phyloP scores from a whole-genome alignment of 2,329 filamentous ascomycete genomes.

The Chrysoporthe austroafricana region DNA sequence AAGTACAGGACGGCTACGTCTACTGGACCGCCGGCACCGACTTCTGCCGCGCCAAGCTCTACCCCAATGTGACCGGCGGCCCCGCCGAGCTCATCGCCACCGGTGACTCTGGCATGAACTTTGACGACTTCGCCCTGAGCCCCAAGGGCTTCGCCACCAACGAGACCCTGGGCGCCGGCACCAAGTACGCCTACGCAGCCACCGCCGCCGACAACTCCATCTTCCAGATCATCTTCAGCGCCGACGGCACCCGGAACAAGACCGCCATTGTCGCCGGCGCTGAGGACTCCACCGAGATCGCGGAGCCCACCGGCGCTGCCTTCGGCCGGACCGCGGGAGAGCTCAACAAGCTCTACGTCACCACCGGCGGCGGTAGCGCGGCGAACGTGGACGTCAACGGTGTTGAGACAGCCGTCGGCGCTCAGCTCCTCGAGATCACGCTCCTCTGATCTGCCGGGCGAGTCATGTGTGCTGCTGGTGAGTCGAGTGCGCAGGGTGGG shows the following conservation, averaged over 20 bases:
- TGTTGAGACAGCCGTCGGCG: not conserved
- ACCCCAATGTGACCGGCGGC: not conserved
- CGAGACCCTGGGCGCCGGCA: not conserved
- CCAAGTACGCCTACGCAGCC: not conserved
- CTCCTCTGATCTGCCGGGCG: not conserved
- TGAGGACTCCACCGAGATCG: not conserved
- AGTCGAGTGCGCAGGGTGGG: not conserved
- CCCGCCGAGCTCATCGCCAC: not conserved
- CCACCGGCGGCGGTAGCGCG: not conserved
- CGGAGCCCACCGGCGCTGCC: not conserved
- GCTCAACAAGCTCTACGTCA: not conserved
- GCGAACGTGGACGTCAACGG: not conserved
- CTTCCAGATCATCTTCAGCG: not conserved
- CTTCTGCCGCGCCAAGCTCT: not conserved
- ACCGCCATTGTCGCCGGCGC: not conserved
- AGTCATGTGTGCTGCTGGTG: not conserved
- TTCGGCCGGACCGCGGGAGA: not conserved
- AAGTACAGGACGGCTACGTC: not conserved
- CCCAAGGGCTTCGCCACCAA: not conserved
- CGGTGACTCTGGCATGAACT: not conserved
- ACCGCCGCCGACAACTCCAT: not conserved
- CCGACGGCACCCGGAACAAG: not conserved
- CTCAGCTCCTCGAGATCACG: not conserved
- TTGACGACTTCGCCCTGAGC: not conserved
- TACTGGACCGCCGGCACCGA: not conserved